Conservation (phyloP, 2,329 filamentous ascomycete genomes). For the Alternaria angustiovoidea region DNA sequence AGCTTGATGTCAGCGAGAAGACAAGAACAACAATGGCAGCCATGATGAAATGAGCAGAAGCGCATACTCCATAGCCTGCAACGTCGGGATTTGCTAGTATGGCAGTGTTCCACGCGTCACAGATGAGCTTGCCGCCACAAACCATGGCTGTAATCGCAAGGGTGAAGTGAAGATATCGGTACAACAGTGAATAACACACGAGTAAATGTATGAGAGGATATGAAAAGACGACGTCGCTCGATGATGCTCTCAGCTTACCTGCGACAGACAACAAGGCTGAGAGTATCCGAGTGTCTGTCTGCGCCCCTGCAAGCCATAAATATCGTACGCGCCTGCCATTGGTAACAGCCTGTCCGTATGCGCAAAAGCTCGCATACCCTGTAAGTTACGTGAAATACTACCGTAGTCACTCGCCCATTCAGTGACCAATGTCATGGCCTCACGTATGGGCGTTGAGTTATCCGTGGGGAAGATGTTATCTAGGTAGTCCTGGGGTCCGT, state of each 20-base stretch:
- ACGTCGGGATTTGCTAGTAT: slow-evolving; percentile 20
- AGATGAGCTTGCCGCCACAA: slow-evolving; percentile 11
- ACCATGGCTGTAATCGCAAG: neutral
- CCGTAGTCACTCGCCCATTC: neutral
- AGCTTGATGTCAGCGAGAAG: neutral
- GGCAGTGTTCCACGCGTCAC: slow-evolving; percentile 8
- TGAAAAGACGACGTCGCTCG: neutral
- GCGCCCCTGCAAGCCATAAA: neutral
- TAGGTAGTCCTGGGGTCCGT: neutral
- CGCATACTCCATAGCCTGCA: slow-evolving; percentile 23
- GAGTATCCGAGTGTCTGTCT: neutral
- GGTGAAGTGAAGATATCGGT: neutral
- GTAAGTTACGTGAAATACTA: neutral
- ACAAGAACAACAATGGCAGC: neutral
- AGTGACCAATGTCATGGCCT: neutral
- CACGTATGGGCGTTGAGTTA: neutral
- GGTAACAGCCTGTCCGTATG: neutral
- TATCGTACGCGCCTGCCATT: neutral
- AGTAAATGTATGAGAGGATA: neutral
- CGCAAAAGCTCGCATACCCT: neutral
- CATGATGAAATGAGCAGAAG: neutral
- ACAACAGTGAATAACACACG: too few species aligned
- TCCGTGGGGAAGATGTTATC: neutral
- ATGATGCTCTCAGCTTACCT: neutral
- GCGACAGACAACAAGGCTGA: neutral